Percentiles rank a stretch among this genome's conserved stretches.
phyloP scores from a whole-genome alignment of 495 filamentous ascomycete species.

The Thermothielavioides terrestris region DNA sequence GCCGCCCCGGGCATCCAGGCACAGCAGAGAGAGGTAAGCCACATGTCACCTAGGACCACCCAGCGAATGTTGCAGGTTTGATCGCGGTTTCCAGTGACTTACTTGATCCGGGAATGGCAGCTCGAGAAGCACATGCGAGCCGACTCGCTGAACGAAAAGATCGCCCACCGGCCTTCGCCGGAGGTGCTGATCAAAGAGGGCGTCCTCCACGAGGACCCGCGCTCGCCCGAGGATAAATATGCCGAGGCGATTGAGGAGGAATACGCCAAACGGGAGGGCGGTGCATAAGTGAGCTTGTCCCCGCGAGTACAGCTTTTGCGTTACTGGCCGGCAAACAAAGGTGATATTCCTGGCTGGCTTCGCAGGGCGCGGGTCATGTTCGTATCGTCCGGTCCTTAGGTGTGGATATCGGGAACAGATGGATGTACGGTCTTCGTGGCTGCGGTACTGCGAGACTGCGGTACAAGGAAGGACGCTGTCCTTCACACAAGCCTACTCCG shows the following conservation, averaged over 20 bases:
- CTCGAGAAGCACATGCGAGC: slow-evolving; percentile 78
- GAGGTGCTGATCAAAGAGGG: slow-evolving; percentile 70
- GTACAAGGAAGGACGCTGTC: too few relatives aligned
- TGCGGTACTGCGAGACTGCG: too few relatives aligned
- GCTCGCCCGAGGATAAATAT: slow-evolving; percentile 42
- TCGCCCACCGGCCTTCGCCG: slow-evolving; percentile 63
- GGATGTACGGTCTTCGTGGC: too few relatives aligned
- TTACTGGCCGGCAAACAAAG: too few relatives aligned
- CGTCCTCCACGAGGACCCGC: slow-evolving; percentile 58
- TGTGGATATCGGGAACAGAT: too few relatives aligned
- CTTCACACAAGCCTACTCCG: too few relatives aligned
- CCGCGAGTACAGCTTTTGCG: too few relatives aligned
- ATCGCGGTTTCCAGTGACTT: too few relatives aligned
- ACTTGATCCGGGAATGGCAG: slow-evolving; percentile 13
- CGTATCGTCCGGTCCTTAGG: too few relatives aligned
- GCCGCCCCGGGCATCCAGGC: slow-evolving; percentile 67
- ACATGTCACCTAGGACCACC: background rate
- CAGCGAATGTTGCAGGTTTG: too few relatives aligned
- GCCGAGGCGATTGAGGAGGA: slow-evolving; percentile 43
- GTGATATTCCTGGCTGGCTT: too few relatives aligned
- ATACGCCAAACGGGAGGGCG: slow-evolving; percentile 43
- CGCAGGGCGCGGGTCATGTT: too few relatives aligned
- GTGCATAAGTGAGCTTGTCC: slow-evolving; percentile 26
- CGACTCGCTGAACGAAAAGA: slow-evolving; percentile 74
- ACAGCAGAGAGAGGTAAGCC: slow-evolving; percentile 56